These are phyloP conservation scores for Tuber microsphaerosporum DNA, from an alignment of 495 filamentous ascomycete genomes.

Conservation along the genomic window DNA sequence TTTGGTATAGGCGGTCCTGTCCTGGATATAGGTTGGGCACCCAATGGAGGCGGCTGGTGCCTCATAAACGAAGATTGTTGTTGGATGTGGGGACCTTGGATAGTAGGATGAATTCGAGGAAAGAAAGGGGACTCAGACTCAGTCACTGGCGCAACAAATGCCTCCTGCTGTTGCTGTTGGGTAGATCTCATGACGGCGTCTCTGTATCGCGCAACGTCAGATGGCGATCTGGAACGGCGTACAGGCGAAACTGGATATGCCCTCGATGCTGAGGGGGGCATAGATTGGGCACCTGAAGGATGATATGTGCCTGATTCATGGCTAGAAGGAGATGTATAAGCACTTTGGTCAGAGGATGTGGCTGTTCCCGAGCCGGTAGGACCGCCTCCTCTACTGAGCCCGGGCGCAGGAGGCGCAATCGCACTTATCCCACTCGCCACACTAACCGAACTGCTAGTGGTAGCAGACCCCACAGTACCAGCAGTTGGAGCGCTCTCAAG, in stretches of 20 bases:
- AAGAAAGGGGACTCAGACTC: slow-evolving; percentile 34
- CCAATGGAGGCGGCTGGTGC: slow-evolving; percentile 34
- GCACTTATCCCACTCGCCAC: slow-evolving; percentile 17
- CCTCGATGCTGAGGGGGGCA: slow-evolving; percentile 21
- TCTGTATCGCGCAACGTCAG: slow-evolving; percentile 36
- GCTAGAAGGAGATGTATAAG: slow-evolving; percentile 38
- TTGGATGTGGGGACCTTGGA: slow-evolving; percentile 39
- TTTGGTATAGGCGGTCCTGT: slow-evolving; percentile 25
- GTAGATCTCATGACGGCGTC: slow-evolving; percentile 29
- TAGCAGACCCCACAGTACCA: slow-evolving; percentile 19
- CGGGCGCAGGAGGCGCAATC: slow-evolving; percentile 17
- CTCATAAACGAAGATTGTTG: slow-evolving; percentile 40
- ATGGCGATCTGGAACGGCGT: slow-evolving; percentile 30
- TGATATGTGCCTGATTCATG: slow-evolving; percentile 31
- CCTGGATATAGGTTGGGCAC: slow-evolving; percentile 21
- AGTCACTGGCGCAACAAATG: slow-evolving; percentile 21
- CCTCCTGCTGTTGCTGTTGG: slow-evolving; percentile 37
- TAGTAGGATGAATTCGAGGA: slow-evolving; percentile 40
- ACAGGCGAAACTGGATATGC: slow-evolving; percentile 27
- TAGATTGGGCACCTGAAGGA: slow-evolving; percentile 18
- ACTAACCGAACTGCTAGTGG: slow-evolving; percentile 10
- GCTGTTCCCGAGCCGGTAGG: slow-evolving; percentile 22
- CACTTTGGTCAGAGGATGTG: slow-evolving; percentile 29
- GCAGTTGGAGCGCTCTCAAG: slow-evolving; percentile 23
- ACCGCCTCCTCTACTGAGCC: slow-evolving; percentile 11